Conservation (phyloP, 805 yeast genomes). For the Candida chilensis region DNA sequence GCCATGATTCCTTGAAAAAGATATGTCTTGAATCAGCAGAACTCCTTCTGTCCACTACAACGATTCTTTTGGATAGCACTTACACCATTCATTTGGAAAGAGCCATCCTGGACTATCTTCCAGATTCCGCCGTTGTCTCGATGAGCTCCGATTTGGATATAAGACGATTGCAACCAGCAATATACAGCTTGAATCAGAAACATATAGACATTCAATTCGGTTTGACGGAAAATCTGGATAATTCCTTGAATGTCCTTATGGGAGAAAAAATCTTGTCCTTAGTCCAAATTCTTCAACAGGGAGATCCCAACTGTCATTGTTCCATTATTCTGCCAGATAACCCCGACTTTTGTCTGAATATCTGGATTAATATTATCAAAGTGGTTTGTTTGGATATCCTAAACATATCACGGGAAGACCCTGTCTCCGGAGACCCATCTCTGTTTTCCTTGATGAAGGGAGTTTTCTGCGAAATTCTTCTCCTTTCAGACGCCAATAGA, state of each 20-base stretch:
- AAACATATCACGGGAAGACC: not conserved
- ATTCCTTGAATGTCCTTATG: not conserved
- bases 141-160: not conserved
- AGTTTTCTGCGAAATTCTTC: not conserved
- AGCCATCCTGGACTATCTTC: not conserved
- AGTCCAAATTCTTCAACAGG: not conserved
- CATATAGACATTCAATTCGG: not conserved
- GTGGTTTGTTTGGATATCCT: not conserved
- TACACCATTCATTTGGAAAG: not conserved
- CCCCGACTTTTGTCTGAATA: not conserved
- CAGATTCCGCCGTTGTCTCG: not conserved
- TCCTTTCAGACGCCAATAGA: not conserved
- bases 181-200: not conserved
- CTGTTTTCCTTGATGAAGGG: not conserved
- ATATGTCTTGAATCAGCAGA: not conserved
- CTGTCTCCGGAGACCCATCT: not conserved
- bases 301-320: not conserved
- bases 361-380: not conserved
- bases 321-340: not conserved
- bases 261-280: not conserved
- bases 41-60: not conserved
- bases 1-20: not conserved
- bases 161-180: not conserved
- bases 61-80: not conserved
- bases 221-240: not conserved